Evolutionary conservation across 2,329 filamentous ascomycete genomes (phyloP), one percentile per base, ranked within the genome.

Genomic region (Samsoniella hepiali): DNA sequence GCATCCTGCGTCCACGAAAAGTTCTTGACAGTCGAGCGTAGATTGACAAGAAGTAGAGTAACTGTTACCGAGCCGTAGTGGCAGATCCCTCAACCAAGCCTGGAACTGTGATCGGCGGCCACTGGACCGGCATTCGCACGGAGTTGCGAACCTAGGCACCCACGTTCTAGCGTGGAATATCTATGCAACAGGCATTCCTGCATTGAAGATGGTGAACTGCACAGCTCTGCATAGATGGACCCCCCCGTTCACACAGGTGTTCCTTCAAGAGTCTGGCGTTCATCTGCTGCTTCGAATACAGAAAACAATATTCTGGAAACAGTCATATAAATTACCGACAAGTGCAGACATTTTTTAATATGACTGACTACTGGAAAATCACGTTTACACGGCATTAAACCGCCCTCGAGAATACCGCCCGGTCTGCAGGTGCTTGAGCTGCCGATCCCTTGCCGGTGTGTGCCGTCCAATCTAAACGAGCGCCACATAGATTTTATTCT

Each of bases 121-220:
- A 53, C 29, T 15, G 7, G 17, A 53, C 17, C 58, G 58, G 58
- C 29, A 60, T 60, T 60, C 36, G 58, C 17, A 51, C 49, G 29
- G 49, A 15, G 15, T 53, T 53, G 34, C 9, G 6, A 45, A 45
- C 57, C 34, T 31, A 50, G n/a, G 50, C 32, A 50, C 8, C 7
- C 34, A 40, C 22, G 15, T 31, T 57, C 29, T 34, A 17, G 51
- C 22, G 36, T 13, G 17, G 10, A 40, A 13, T 13, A 9, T 40
- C 13, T 40, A 40, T 11, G 38, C 38, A 40, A 15, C 38, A 11
- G 38, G 4, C 15, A 5, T 40, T 40, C 9, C 9, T 38, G 7
- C 34, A 45, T 45, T 17, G n/a, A 13, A 47, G 44, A n/a, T 47
- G 4, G 5, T 5, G n/a, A 13, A 3, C 13, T 8, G 36, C 17